Conservation (phyloP, 345 rosid genomes). For the Dipteronia dyeriana region DNA sequence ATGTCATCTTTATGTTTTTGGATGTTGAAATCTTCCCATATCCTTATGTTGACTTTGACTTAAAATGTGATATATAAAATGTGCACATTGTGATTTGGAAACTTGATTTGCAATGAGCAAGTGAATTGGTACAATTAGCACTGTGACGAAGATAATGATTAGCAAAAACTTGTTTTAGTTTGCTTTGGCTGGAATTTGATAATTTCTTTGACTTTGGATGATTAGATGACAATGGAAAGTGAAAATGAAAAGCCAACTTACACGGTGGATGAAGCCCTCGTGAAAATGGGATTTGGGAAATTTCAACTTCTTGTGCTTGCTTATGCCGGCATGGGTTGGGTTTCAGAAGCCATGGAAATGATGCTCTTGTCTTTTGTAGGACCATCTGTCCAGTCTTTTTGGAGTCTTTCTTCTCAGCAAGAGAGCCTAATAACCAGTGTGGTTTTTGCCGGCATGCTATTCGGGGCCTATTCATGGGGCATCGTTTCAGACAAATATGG, state of each 20-base stretch:
- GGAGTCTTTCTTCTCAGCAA: conserved; percentile 71
- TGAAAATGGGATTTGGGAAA: conserved; percentile 78
- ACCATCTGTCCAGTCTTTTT: conserved; percentile 66
- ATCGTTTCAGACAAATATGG: conserved; percentile 78
- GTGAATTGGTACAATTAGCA: too few relatives aligned
- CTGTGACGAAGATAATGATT: too few relatives aligned
- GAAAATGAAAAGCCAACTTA: conserved; percentile 42
- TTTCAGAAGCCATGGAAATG: conserved; percentile 95
- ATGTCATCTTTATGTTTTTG: background rate
- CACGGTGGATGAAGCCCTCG: conserved; percentile 88
- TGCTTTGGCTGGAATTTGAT: too few relatives aligned
- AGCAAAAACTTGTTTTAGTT: too few relatives aligned
- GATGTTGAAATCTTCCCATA: background rate
- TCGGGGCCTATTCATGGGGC: conserved; percentile 94
- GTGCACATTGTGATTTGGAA: background rate
- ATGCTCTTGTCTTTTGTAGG: conserved; percentile 93
- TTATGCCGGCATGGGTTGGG: conserved; percentile 92
- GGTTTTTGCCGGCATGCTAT: conserved; percentile 86
- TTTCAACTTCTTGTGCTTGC: conserved; percentile 68
- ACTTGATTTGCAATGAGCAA: background rate
- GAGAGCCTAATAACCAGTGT: conserved; percentile 75
- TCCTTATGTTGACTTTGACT: background rate
- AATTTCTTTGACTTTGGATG: background rate
- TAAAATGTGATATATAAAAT: too few relatives aligned
- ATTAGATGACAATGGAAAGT: conserved; percentile 32